These are phyloP conservation scores for Aspergillus sp. DNA, from an alignment of 2,329 filamentous ascomycete species.

Conservation along the genomic window DNA sequence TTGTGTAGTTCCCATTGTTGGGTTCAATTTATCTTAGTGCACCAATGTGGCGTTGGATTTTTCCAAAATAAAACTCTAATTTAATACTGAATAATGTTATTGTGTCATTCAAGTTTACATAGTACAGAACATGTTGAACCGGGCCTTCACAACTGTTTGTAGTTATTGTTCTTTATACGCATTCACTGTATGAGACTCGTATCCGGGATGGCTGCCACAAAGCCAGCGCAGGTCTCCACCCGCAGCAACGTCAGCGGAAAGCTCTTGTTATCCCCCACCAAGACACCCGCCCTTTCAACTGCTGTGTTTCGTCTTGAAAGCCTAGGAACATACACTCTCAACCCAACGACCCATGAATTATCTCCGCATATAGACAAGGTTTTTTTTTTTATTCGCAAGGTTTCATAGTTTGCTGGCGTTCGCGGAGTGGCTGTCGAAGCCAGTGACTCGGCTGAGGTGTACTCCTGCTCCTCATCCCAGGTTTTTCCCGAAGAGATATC, in stretches of 20 bases:
- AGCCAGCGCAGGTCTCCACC: slow-evolving; percentile 1
- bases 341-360: not conserved
- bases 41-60: not conserved
- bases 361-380: not conserved
- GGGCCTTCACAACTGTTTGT: not conserved
- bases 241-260: slow-evolving; percentile 9
- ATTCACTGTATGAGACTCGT: not conserved
- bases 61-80: too few species aligned
- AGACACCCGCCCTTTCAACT: not conserved
- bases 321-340: not conserved
- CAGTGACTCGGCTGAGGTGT: not conserved
- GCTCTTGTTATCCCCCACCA: slow-evolving; percentile 4
- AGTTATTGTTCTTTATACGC: not conserved
- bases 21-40: not conserved
- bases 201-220: not conserved
- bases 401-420: not conserved
- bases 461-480: not conserved
- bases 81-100: too few species aligned
- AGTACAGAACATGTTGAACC: not conserved
- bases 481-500: not conserved
- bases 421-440: not conserved
- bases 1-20: not conserved
- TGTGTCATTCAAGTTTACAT: not conserved
- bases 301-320: not conserved
- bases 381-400: not conserved